A percentile compares a stretch with the other conserved stretches of the same genome.
These are phyloP conservation scores for Capniomyces stellatus DNA, from an alignment of 371 early-diverging fungal genomes.

Conservation along the genomic window DNA sequence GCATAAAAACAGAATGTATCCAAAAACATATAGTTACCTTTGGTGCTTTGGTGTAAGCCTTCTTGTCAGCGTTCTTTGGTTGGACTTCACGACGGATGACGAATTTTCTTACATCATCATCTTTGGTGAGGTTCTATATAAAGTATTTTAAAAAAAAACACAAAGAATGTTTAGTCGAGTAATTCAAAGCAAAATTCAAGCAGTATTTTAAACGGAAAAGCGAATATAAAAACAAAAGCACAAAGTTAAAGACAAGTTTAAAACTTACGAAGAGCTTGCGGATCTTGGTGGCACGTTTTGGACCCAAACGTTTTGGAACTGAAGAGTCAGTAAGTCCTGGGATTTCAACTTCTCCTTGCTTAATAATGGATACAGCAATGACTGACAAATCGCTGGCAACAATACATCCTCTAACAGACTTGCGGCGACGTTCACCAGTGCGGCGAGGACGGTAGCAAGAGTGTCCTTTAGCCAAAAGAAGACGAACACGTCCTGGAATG, in stretches of 20 bases:
- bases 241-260: slow-evolving; percentile 7
- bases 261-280: slow-evolving; percentile 70
- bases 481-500: slow-evolving; percentile 82
- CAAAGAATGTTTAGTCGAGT: not conserved
- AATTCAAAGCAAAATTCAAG: too few relatives aligned
- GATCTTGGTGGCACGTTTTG: slow-evolving; percentile 97
- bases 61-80: slow-evolving; percentile 70
- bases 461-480: slow-evolving; percentile 92
- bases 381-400: slow-evolving; percentile 91
- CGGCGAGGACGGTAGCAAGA: slow-evolving; percentile 98
- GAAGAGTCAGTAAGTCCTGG: slow-evolving; percentile 91
- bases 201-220: not conserved
- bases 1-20: not conserved
- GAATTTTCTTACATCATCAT: slow-evolving; percentile 94
- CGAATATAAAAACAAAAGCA: slow-evolving; percentile 21
- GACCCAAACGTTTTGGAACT: slow-evolving; percentile 88
- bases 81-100: slow-evolving; percentile 88
- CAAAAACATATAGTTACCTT: slow-evolving; percentile 10
- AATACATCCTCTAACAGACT: slow-evolving; percentile 98
- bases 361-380: slow-evolving; percentile 84
- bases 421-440: slow-evolving; percentile 96
- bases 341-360: slow-evolving; percentile 90
- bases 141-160: not conserved
- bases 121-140: slow-evolving; percentile 59
- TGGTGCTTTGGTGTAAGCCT: slow-evolving; percentile 85